Conservation (phyloP, 1,139 yeast genomes). For the Suhomyces maxii region DNA sequence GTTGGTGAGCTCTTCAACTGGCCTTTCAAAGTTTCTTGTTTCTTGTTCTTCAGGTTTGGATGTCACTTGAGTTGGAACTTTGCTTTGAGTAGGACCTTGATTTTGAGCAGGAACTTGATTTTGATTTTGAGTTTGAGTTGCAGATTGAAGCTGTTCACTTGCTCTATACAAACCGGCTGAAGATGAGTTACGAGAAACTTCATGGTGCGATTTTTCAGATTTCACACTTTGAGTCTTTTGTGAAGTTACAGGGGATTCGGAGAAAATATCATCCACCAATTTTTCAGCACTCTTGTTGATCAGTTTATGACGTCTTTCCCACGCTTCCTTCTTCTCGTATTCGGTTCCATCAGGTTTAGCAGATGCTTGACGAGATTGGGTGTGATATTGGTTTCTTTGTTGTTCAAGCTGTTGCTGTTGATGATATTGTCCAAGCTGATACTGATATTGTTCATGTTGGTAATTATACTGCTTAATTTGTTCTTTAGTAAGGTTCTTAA, state of each 20-base stretch:
- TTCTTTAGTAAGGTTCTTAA: slow-evolving; percentile 22
- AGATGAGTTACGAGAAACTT: slow-evolving; percentile 1
- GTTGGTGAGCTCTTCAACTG: background rate
- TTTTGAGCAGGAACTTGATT: background rate
- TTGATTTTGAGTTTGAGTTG: background rate
- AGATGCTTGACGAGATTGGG: background rate
- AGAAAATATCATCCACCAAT: slow-evolving; percentile 45
- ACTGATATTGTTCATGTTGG: slow-evolving; percentile 25
- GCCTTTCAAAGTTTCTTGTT: background rate
- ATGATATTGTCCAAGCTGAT: slow-evolving; percentile 12
- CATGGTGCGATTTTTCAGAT: slow-evolving; percentile 3
- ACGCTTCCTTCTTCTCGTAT: slow-evolving; percentile 38
- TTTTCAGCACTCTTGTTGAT: slow-evolving; percentile 34
- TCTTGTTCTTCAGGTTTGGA: background rate
- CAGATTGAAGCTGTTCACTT: slow-evolving; percentile 1
- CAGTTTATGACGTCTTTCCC: slow-evolving; percentile 27
- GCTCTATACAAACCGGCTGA: background rate
- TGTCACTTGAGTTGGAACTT: too few relatives aligned
- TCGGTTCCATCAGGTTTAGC: slow-evolving; percentile 16
- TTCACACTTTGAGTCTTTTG: slow-evolving; percentile 5
- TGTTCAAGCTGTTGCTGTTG: slow-evolving; percentile 16
- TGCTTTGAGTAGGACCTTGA: background rate
- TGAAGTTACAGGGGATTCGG: slow-evolving; percentile 10
- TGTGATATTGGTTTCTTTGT: slow-evolving; percentile 1
- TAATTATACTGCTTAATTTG: slow-evolving; percentile 26